A percentile compares a stretch with the other conserved stretches of the same genome.
Evolutionary conservation across 257 asterid species (phyloP).

Genomic region (Lantana camara): DNA sequence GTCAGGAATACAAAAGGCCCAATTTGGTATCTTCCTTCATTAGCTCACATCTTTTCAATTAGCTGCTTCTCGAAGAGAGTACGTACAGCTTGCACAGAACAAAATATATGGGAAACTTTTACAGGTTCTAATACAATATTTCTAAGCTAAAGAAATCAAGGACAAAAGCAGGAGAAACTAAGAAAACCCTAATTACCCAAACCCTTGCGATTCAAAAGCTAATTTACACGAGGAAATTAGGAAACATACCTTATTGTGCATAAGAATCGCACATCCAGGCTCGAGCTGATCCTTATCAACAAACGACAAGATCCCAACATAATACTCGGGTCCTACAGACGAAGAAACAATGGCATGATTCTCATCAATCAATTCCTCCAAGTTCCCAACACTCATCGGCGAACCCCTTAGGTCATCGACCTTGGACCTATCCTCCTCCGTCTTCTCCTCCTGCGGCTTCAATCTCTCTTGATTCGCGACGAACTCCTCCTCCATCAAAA

Average conservation of each 20-base stretch:
- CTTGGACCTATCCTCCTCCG: slow-evolving; percentile 88
- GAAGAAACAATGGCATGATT: slow-evolving; percentile 85
- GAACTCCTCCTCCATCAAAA: slow-evolving; percentile 88
- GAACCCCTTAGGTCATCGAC: slow-evolving; percentile 86
- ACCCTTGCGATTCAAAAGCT: slow-evolving; percentile 14
- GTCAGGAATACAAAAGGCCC: slow-evolving; percentile 2
- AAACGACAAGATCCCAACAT: slow-evolving; percentile 83
- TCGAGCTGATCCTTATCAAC: slow-evolving; percentile 93
- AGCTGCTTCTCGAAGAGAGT: slow-evolving; percentile 8
- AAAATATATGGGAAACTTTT: too few species aligned
- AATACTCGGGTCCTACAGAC: slow-evolving; percentile 90
- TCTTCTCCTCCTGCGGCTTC: slow-evolving; percentile 96
- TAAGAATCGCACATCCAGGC: slow-evolving; percentile 91
- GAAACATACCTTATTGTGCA: slow-evolving; percentile 81
- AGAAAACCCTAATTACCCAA: slow-evolving; percentile 23
- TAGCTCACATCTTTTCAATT: neutral
- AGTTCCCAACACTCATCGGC: slow-evolving; percentile 90
- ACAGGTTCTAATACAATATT: neutral
- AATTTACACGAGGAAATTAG: neutral
- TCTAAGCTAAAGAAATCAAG: neutral
- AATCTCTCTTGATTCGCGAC: slow-evolving; percentile 88
- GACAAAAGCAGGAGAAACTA: neutral
- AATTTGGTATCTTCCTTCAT: neutral
- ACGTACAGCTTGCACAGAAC: neutral
- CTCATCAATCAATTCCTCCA: slow-evolving; percentile 94